Base-by-base conservation (phyloP, 768 basidiomycete genomes). In the Suillus subaureus region DNA sequence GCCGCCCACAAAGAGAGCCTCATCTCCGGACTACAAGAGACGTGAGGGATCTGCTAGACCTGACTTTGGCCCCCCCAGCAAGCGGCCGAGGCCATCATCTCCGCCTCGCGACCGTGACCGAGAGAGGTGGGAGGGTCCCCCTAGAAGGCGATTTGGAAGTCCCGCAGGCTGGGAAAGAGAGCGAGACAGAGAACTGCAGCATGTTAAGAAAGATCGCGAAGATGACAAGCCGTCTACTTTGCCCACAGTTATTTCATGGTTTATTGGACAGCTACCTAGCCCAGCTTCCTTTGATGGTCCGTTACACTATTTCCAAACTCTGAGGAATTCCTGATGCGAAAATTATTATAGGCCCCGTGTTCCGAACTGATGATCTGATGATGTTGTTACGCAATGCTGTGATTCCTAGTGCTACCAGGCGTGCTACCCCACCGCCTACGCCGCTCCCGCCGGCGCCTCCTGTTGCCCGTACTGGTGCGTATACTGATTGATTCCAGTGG, bases 281-380 rank as follows among this genome's bases (percentile, higher is more conserved):
- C 80, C 91, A 6, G 68, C 77, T 16, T 77, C 85, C n/a, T 98
- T 97, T 75, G 93, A 97, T 78, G 64, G 62, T 51, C 43, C 68
- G 55, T 62, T 49, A 9, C 9, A 37, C 28, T 33, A 40, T 61
- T 28, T 68, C 1, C 3, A 21, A 60, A 40, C 11, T 35, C 33
- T 61, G 6, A n/a, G 23, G 56, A 62, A 33, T 70, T 1, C 1
- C 15, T 60, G 45, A n/a, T 42, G 18, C 28, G 54, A 42, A 6
- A 31, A 42, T 63, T 39, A 62, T 66, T 61, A 26, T 69, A 96
- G 95, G 95, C 5, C 96, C 96, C 11, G 85, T 94, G 45, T 97
- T 97, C 79, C 84, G 93, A 64, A 90, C 91, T 1, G 96, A 97
- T 37, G 95, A 97, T 75, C 80, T 97, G 45, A 90, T 98, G 88